Conservation (phyloP, 352 stramenopile genomes). For the Phytopythium mirpurense region DNA sequence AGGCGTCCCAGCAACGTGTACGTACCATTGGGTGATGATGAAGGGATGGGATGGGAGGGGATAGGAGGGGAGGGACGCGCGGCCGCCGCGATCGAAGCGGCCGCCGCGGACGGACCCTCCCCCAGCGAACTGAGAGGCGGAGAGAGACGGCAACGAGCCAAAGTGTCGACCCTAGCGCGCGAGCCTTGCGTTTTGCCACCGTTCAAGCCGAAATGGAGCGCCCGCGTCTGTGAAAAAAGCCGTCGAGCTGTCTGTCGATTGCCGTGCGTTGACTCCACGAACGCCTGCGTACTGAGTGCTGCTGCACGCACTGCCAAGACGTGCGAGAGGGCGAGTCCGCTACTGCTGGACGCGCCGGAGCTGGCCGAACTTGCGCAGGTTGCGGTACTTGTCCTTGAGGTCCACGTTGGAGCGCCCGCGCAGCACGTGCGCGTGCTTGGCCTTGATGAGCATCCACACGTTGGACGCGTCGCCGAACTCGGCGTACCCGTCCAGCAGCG, state of each 20-base stretch:
- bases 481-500: constrained; percentile 51
- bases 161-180: not conserved
- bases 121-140: not conserved
- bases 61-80: not conserved
- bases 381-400: constrained; percentile 84
- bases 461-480: constrained; percentile 43
- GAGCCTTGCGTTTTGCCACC: no score
- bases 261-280: no score
- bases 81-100: not conserved
- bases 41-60: not conserved
- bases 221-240: no score
- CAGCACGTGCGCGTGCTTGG: constrained; percentile 40
- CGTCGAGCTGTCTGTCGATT: no score
- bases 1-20: not conserved
- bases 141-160: not conserved
- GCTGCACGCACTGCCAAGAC: not conserved
- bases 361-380: constrained; percentile 45
- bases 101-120: no score
- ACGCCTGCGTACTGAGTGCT: no score
- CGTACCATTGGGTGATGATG: not conserved
- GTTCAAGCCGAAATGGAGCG: no score
- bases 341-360: constrained; percentile 10
- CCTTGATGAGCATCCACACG: constrained; percentile 69
- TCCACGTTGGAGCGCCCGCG: constrained; percentile 60
- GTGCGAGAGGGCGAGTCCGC: not conserved